Percentiles rank a stretch among this genome's conserved stretches.
These are phyloP conservation scores for Salix caprea DNA, from an alignment of 345 rosid species.

Conservation along the genomic window DNA sequence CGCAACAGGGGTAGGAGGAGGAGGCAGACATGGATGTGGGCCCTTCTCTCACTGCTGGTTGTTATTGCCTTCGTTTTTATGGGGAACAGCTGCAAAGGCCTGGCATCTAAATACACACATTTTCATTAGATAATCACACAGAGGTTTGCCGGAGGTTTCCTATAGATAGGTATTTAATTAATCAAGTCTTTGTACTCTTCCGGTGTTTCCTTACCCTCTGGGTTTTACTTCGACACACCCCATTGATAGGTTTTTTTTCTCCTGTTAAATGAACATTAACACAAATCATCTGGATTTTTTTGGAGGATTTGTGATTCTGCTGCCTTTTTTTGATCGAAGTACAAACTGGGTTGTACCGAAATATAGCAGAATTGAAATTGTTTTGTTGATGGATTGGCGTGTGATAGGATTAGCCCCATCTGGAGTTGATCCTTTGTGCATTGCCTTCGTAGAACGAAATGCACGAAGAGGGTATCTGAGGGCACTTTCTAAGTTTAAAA, in stretches of 20 bases:
- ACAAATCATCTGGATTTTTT: background rate
- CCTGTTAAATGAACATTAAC: background rate
- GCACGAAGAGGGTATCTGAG: too few relatives aligned
- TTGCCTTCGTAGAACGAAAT: too few relatives aligned
- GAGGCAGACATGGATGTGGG: conserved; percentile 82
- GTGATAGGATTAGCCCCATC: too few relatives aligned
- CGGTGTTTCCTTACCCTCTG: background rate
- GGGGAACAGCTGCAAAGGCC: conserved; percentile 33
- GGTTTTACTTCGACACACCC: background rate
- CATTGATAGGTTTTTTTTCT: background rate
- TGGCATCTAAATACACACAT: background rate
- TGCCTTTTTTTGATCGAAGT: background rate
- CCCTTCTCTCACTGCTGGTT: conserved; percentile 27
- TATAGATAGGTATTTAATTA: background rate
- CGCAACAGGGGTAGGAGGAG: conserved; percentile 69
- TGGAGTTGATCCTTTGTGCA: too few relatives aligned
- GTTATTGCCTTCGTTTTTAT: conserved; percentile 48
- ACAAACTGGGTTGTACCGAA: too few relatives aligned
- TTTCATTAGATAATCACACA: conserved; percentile 1
- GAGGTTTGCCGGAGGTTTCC: background rate
- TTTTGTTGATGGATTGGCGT: too few relatives aligned
- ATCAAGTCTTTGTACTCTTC: background rate
- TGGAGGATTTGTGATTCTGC: background rate
- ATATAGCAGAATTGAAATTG: too few relatives aligned
- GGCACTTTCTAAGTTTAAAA: too few relatives aligned